phyloP scores from a whole-genome alignment of 1,284 basidiomycete species.

The Rhodotorula sp. region DNA sequence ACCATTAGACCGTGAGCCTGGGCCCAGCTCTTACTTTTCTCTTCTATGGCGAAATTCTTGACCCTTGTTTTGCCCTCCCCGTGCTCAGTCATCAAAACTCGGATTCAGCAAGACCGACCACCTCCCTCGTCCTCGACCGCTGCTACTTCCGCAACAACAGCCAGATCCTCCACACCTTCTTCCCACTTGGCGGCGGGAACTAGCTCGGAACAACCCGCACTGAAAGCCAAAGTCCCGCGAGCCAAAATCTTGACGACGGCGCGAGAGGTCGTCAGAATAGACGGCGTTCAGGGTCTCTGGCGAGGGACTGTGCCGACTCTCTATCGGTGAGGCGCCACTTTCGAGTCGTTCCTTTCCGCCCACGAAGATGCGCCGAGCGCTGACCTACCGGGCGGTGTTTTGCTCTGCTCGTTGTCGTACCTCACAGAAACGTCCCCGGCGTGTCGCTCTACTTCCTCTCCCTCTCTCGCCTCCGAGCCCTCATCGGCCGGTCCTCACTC shows the following conservation, averaged over 20 bases:
- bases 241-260: slow-evolving; percentile 34
- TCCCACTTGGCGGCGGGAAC: background rate
- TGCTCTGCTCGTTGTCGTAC: no score
- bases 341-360: no score
- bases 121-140: background rate
- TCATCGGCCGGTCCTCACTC: slow-evolving; percentile 45
- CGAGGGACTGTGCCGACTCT: slow-evolving; percentile 80
- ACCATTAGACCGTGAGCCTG: slow-evolving; percentile 35
- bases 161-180: no score
- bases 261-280: slow-evolving; percentile 49
- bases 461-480: slow-evolving; percentile 70
- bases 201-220: background rate
- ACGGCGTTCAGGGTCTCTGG: slow-evolving; percentile 58
- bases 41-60: background rate
- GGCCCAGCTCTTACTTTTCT: background rate
- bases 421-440: slow-evolving; percentile 86
- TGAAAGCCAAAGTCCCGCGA: background rate
- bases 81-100: slow-evolving; percentile 38
- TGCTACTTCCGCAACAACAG: background rate
- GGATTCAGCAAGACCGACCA: slow-evolving; percentile 33
- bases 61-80: background rate
- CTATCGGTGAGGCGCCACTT: slow-evolving; percentile 56
- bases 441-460: slow-evolving; percentile 89
- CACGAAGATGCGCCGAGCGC: no score
- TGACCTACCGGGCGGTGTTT: no score